Evolutionary conservation across 129 eudicot genomes (phyloP).

Genomic region (Daucus carota): DNA sequence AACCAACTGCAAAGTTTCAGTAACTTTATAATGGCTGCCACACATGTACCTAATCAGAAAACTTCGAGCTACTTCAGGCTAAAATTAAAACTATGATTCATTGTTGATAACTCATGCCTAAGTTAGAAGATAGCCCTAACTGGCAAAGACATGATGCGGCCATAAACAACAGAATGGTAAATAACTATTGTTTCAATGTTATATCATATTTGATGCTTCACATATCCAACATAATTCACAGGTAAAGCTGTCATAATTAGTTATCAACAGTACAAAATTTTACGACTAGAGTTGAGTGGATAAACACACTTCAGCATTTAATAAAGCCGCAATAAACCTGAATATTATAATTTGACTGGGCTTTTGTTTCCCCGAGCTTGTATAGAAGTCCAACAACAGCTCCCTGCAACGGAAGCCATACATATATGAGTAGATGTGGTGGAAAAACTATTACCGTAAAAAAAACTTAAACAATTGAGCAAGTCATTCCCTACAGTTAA

Average conservation of each 20-base stretch:
- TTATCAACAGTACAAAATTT: background rate
- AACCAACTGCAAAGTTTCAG: background rate
- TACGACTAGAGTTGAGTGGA: background rate
- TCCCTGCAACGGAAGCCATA: slow-evolving; percentile 37
- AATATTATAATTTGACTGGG: slow-evolving; percentile 82
- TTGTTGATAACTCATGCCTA: background rate
- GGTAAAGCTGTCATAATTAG: background rate
- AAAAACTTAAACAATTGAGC: background rate
- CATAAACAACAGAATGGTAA: background rate
- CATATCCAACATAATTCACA: background rate
- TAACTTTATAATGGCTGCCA: background rate
- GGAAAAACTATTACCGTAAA: background rate
- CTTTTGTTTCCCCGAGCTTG: slow-evolving; percentile 60
- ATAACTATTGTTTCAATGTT: background rate
- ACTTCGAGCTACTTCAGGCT: background rate
- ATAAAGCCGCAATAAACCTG: slow-evolving; percentile 33
- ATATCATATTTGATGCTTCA: background rate
- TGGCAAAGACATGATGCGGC: background rate
- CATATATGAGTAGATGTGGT: background rate
- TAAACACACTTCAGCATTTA: background rate
- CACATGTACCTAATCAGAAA: background rate
- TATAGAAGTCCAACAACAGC: slow-evolving; percentile 54
- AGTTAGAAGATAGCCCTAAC: background rate
- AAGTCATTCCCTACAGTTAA: background rate
- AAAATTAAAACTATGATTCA: background rate